phyloP scores from a whole-genome alignment of 73 alveolate genomes.

The Paraurostyla sp. region DNA sequence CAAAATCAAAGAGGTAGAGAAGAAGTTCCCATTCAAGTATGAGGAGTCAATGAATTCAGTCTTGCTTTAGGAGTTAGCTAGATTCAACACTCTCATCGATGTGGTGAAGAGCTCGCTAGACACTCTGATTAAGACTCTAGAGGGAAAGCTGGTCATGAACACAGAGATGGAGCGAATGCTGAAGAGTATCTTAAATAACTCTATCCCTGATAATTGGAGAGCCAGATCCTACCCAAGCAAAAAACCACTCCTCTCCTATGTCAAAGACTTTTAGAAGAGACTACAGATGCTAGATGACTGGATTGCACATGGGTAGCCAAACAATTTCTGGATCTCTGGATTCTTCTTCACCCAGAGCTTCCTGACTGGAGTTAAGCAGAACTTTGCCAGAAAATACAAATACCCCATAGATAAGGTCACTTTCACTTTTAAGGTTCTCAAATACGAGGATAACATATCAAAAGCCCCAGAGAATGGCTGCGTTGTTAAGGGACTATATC shows the following conservation, averaged over 20 bases:
- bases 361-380: conserved; percentile 95
- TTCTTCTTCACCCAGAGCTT: conserved; percentile 96
- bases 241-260: conserved; percentile 91
- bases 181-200: conserved; percentile 85
- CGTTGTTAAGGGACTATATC: conserved; percentile 80
- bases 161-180: conserved; percentile 90
- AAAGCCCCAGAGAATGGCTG: conserved; percentile 85
- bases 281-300: conserved; percentile 92
- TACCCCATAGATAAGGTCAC: conserved; percentile 94
- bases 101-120: conserved; percentile 81
- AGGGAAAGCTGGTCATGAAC: conserved; percentile 94
- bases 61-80: conserved; percentile 90
- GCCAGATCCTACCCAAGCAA: conserved; percentile 89
- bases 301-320: conserved; percentile 93
- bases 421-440: conserved; percentile 90
- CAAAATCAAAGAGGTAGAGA: conserved; percentile 86
- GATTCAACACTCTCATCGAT: conserved; percentile 91
- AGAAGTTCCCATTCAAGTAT: conserved; percentile 91
- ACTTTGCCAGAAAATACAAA: conserved; percentile 93
- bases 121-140: conserved; percentile 86
- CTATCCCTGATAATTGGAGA: conserved; percentile 94
- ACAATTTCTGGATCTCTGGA: conserved; percentile 97
- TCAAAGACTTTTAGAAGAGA: conserved; percentile 90
- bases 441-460: conserved; percentile 77
- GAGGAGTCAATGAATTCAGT: conserved; percentile 95